These are phyloP conservation scores for Sonneratia caseolaris DNA, from an alignment of 345 rosid species.

Conservation along the genomic window DNA sequence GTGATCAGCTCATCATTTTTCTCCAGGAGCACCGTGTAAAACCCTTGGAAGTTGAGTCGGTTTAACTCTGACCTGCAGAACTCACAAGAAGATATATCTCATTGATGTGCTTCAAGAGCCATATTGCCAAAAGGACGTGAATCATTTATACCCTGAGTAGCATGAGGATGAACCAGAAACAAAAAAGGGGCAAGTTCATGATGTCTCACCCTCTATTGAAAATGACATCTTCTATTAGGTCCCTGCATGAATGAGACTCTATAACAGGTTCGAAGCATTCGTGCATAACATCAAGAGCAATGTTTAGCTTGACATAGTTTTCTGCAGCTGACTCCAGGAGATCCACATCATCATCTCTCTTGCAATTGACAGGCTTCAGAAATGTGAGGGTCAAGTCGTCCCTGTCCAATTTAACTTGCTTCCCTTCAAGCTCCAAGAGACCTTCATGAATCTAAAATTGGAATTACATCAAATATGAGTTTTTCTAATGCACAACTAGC, in stretches of 20 bases:
- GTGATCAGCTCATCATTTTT: conserved; percentile 54
- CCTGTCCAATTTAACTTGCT: conserved; percentile 41
- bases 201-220: conserved; percentile 57
- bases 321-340: conserved; percentile 35
- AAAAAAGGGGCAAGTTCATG: neutral
- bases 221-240: conserved; percentile 60
- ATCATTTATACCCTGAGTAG: neutral
- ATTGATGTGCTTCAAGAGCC: neutral
- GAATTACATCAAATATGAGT: neutral
- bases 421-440: conserved; percentile 52
- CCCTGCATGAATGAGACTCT: conserved; percentile 44
- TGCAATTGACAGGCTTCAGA: conserved; percentile 26
- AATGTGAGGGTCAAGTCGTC: conserved; percentile 67
- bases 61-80: conserved; percentile 48
- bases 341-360: conserved; percentile 19
- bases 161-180: neutral
- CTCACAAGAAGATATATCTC: neutral
- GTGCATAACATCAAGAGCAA: conserved; percentile 74
- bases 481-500: neutral
- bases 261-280: conserved; percentile 71
- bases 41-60: conserved; percentile 66
- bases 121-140: neutral
- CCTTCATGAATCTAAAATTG: conserved; percentile 47
- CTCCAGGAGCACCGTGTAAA: conserved; percentile 68
- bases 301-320: conserved; percentile 47